Conservation (phyloP, 1,284 basidiomycete genomes). For the Sporisorium reilianum region DNA sequence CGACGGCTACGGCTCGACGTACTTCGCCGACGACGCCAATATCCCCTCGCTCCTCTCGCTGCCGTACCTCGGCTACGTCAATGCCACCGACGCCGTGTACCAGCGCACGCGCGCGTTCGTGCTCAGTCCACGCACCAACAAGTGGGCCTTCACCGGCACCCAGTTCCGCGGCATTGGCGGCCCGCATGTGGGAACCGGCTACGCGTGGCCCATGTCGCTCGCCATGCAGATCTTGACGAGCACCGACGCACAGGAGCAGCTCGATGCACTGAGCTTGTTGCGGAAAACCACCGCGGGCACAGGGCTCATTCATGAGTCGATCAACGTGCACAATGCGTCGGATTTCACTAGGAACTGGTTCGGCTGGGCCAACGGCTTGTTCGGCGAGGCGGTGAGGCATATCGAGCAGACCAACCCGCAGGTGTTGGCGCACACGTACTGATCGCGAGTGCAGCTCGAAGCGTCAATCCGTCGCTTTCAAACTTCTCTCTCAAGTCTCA, state of each 20-base stretch:
- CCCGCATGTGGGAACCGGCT: constrained; percentile 51
- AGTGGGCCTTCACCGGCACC: constrained; percentile 54
- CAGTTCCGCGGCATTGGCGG: constrained; percentile 56
- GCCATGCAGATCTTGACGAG: constrained; percentile 58
- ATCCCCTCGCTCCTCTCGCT: constrained; percentile 59
- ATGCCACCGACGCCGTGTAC: constrained; percentile 41
- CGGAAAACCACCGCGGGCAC: constrained; percentile 58
- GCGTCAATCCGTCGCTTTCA: not conserved
- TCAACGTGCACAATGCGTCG: constrained; percentile 54
- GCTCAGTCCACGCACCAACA: constrained; percentile 42
- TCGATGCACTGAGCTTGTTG: constrained; percentile 40
- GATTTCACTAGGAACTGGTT: constrained; percentile 58
- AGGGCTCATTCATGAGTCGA: constrained; percentile 58
- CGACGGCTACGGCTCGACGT: constrained; percentile 56
- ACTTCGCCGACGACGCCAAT: constrained; percentile 64
- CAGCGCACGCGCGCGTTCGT: constrained; percentile 50
- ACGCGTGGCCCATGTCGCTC: constrained; percentile 62
- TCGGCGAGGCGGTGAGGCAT: constrained; percentile 51
- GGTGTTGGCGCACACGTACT: constrained; percentile 29
- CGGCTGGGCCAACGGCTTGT: constrained; percentile 60
- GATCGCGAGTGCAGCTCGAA: not conserved
- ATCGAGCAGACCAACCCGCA: constrained; percentile 48
- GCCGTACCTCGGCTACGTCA: constrained; percentile 55
- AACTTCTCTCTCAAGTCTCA: too few species aligned
- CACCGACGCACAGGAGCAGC: constrained; percentile 48